Evolutionary conservation across 768 basidiomycete genomes (phyloP).

Genomic region (Hericium coralloides): DNA sequence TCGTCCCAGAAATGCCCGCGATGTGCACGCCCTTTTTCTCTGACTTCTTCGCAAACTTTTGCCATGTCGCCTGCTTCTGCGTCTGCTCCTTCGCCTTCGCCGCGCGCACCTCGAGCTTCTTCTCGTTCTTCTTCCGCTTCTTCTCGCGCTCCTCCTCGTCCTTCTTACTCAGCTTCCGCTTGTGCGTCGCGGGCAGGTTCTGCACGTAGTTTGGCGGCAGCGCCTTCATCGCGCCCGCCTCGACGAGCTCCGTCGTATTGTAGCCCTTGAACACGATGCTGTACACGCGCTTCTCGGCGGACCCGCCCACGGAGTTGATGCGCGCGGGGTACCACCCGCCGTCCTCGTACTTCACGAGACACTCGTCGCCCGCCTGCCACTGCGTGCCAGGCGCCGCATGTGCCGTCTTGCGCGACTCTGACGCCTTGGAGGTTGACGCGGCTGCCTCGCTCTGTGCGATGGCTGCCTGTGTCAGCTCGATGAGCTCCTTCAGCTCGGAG

Average conservation of each 20-base stretch:
- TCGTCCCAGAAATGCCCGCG: conserved; percentile 80
- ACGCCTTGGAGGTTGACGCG: conserved; percentile 41
- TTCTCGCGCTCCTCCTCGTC: conserved; percentile 83
- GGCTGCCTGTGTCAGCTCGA: conserved; percentile 67
- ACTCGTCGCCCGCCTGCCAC: conserved; percentile 82
- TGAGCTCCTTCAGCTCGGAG: conserved; percentile 75
- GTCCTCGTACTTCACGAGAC: conserved; percentile 82
- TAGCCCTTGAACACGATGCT: conserved; percentile 89
- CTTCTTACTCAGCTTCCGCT: conserved; percentile 69
- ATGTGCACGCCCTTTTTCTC: conserved; percentile 91
- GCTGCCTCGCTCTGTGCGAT: conserved; percentile 59
- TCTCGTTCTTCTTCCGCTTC: conserved; percentile 95
- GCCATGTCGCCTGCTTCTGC: conserved; percentile 81
- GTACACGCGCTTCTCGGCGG: conserved; percentile 74
- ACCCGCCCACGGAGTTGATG: conserved; percentile 77
- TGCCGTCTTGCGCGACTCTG: conserved; percentile 47
- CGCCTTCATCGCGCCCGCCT: conserved; percentile 59
- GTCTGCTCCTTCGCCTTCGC: conserved; percentile 85
- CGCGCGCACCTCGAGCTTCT: conserved; percentile 77
- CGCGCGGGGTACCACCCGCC: conserved; percentile 84
- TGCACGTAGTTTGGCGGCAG: conserved; percentile 47
- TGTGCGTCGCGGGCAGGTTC: conserved; percentile 36
- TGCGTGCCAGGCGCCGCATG: conserved; percentile 38
- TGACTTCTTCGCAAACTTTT: conserved; percentile 91
- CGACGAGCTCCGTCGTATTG: conserved; percentile 82